A percentile compares a stretch with the other conserved stretches of the same genome.
These are phyloP conservation scores for Elsinoe necatrix DNA, from an alignment of 2,329 filamentous ascomycete species.

Conservation along the genomic window DNA sequence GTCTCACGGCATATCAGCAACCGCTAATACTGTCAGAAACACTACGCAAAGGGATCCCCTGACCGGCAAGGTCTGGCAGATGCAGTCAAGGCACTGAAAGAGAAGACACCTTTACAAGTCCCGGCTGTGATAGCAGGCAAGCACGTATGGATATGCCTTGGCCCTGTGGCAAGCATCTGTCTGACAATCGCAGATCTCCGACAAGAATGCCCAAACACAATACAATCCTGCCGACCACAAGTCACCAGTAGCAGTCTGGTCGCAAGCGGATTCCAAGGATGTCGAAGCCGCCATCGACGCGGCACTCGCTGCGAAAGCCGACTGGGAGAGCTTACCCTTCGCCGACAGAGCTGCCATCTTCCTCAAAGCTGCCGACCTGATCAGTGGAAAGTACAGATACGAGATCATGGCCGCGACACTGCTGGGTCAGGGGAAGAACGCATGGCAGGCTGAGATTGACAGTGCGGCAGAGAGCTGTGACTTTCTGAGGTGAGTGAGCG, in stretches of 20 bases:
- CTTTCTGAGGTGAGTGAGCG: slow-evolving; percentile 57
- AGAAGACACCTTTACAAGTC: slow-evolving; percentile 63
- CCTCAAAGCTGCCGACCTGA: slow-evolving; percentile 87
- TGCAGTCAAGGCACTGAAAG: slow-evolving; percentile 62
- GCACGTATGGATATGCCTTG: slow-evolving; percentile 45
- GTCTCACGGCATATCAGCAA: neutral
- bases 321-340: slow-evolving; percentile 82
- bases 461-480: slow-evolving; percentile 85
- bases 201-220: slow-evolving; percentile 64
- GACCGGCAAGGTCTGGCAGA: slow-evolving; percentile 69
- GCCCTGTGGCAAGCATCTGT: neutral
- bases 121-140: slow-evolving; percentile 79
- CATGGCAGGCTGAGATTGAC: slow-evolving; percentile 99
- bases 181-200: slow-evolving; percentile 20
- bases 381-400: slow-evolving; percentile 88
- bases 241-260: slow-evolving; percentile 70
- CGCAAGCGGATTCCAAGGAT: slow-evolving; percentile 67
- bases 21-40: slow-evolving; percentile 51
- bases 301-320: slow-evolving; percentile 74
- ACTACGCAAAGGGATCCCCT: slow-evolving; percentile 75
- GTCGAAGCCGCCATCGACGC: slow-evolving; percentile 73
- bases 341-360: slow-evolving; percentile 87
- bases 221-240: slow-evolving; percentile 75
- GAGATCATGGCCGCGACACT: slow-evolving; percentile 95
- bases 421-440: slow-evolving; percentile 95